Conservation (phyloP, 176 grass and related monocot species). For the Carex cristatella region DNA sequence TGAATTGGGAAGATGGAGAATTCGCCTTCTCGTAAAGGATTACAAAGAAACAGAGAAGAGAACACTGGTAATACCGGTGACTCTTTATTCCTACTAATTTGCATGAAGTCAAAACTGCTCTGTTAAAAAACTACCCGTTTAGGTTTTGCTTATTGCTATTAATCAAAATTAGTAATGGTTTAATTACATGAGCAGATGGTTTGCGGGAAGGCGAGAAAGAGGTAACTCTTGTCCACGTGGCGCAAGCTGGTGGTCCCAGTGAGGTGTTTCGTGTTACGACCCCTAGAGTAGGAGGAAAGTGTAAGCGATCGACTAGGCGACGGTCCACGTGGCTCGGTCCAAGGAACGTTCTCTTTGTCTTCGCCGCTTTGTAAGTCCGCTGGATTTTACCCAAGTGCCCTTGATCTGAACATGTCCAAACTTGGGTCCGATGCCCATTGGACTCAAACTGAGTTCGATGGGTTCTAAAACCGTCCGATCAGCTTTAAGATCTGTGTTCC, state of each 20-base stretch:
- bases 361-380: slow-evolving; percentile 6
- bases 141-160: too few species aligned
- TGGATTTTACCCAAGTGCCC: not conserved
- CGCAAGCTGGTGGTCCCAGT: not conserved
- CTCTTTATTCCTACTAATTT: not conserved
- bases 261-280: not conserved
- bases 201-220: not conserved
- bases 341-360: slow-evolving; percentile 8
- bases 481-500: too few species aligned
- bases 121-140: too few species aligned
- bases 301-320: not conserved
- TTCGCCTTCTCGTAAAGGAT: not conserved
- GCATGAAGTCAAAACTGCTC: too few species aligned
- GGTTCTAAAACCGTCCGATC: too few species aligned
- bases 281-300: not conserved
- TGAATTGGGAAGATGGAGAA: slow-evolving; percentile 1
- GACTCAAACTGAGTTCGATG: too few species aligned
- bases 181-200: too few species aligned
- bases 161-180: too few species aligned
- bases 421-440: too few species aligned
- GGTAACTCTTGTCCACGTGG: not conserved
- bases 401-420: not conserved
- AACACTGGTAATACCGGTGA: not conserved
- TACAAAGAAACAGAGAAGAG: not conserved
- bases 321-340: slow-evolving; percentile 12